A percentile compares a stretch with the other conserved stretches of the same genome.
phyloP scores from a whole-genome alignment of 2,329 filamentous ascomycete genomes.

The Coniella vitis region DNA sequence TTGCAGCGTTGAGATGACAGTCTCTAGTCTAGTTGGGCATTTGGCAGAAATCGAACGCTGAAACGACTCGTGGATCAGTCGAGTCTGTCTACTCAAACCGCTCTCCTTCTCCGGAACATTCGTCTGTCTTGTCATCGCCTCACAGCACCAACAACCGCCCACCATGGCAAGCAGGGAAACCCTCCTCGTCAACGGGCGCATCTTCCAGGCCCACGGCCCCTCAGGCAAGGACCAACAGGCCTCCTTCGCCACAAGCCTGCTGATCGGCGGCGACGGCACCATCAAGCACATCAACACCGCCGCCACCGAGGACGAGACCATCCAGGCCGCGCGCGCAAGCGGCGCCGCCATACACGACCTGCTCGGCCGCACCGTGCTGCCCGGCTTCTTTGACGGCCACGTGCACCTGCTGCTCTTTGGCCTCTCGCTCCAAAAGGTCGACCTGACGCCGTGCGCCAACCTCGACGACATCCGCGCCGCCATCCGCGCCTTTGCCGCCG shows the following conservation, averaged over 20 bases:
- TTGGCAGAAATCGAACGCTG: too few relatives aligned
- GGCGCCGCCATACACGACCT: conserved; percentile 28
- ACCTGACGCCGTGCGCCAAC: conserved; percentile 38
- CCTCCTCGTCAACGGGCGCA: conserved; percentile 40
- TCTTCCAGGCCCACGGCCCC: conserved; percentile 30
- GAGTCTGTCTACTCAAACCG: too few relatives aligned
- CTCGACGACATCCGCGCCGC: conserved; percentile 41
- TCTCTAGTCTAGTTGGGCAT: too few relatives aligned
- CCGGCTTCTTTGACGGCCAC: conserved; percentile 52
- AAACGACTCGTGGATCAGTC: too few relatives aligned
- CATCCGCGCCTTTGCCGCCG: conserved; percentile 37
- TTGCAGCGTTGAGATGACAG: too few relatives aligned
- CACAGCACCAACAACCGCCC: not conserved
- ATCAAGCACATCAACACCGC: conserved; percentile 31
- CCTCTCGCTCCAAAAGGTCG: conserved; percentile 44
- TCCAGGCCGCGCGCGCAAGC: conserved; percentile 22
- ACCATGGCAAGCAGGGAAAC: conserved; percentile 17
- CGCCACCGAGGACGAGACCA: conserved; percentile 11
- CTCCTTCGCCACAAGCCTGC: conserved; percentile 30
- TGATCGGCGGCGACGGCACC: conserved; percentile 26
- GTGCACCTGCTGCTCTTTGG: conserved; percentile 51
- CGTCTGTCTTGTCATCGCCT: too few relatives aligned
- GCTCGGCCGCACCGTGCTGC: conserved; percentile 36
- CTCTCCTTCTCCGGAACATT: too few relatives aligned
- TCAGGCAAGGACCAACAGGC: conserved; percentile 21